A percentile compares a stretch with the other conserved stretches of the same genome.
phyloP scores from a whole-genome alignment of 2,329 filamentous ascomycete species.

The Gyromitra esculenta region DNA sequence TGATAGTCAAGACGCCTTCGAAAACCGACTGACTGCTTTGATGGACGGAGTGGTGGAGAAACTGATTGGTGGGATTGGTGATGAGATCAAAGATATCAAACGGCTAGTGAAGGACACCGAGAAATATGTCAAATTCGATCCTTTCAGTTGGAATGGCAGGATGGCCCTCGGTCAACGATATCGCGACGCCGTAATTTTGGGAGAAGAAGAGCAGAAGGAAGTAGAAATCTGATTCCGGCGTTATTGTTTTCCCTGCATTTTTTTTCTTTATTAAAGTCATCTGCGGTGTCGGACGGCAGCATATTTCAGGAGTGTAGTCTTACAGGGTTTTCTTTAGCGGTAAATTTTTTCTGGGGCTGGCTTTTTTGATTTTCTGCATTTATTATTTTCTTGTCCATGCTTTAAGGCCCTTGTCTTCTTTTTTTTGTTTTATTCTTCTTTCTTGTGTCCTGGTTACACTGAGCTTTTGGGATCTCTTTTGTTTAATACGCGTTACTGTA shows the following conservation, averaged over 20 bases:
- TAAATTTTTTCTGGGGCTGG: constrained; percentile 40
- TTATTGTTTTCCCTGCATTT: constrained; percentile 45
- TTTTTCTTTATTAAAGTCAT: constrained; percentile 42
- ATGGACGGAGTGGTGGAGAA: constrained; percentile 56
- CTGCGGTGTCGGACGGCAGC: constrained; percentile 43
- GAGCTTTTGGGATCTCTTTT: constrained; percentile 31
- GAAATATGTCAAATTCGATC: constrained; percentile 61
- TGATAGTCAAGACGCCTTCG: constrained; percentile 54
- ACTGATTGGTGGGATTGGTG: constrained; percentile 57
- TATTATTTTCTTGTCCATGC: constrained; percentile 36
- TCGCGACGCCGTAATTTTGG: constrained; percentile 50
- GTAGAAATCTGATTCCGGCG: constrained; percentile 42
- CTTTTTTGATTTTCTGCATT: constrained; percentile 46
- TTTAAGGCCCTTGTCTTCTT: constrained; percentile 16
- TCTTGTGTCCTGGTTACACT: constrained; percentile 40
- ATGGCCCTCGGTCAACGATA: constrained; percentile 53
- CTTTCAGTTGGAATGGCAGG: constrained; percentile 51
- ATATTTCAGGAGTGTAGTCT: constrained; percentile 52
- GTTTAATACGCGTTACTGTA: constrained; percentile 38
- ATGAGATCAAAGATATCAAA: constrained; percentile 64
- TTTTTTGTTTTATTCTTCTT: constrained; percentile 45
- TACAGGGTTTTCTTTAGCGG: constrained; percentile 47
- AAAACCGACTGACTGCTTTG: constrained; percentile 54
- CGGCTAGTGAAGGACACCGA: constrained; percentile 66
- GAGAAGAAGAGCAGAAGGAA: constrained; percentile 53